Conservation (phyloP, 352 stramenopile genomes). For the Pythium grandisporangium region DNA sequence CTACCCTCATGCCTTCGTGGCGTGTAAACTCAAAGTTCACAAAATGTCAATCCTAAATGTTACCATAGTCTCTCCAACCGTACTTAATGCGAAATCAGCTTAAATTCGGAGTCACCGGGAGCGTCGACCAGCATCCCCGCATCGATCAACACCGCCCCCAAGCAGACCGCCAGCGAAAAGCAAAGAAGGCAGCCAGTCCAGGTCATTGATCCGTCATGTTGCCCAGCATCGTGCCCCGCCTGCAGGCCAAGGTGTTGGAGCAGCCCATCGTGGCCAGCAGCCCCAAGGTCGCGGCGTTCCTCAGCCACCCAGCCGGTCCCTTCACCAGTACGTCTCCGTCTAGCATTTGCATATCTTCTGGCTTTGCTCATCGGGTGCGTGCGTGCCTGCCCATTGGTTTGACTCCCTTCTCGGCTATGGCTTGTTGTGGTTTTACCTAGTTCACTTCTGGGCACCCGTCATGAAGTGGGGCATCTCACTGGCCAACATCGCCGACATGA, state of each 20-base stretch:
- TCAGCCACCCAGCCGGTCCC: constrained; percentile 72
- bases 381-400: no score
- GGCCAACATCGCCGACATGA: constrained; percentile 84
- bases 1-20: no score
- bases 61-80: no score
- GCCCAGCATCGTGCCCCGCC: constrained; percentile 57
- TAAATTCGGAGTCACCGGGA: no score
- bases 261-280: constrained; percentile 60
- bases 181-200: no score
- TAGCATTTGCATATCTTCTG: background rate
- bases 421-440: constrained; percentile 9
- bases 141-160: no score
- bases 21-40: no score
- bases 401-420: background rate
- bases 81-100: no score
- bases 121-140: no score
- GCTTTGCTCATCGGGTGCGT: background rate
- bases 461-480: constrained; percentile 87
- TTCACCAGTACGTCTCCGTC: constrained; percentile 68
- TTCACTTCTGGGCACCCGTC: constrained; percentile 86
- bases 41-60: no score
- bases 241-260: constrained; percentile 69
- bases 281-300: constrained; percentile 42
- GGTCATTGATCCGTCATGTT: constrained; percentile 24
- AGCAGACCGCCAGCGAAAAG: no score